Percentiles rank a stretch among this genome's conserved stretches.
phyloP scores from a whole-genome alignment of 2,329 filamentous ascomycete genomes.

The Claviceps pazoutovae region DNA sequence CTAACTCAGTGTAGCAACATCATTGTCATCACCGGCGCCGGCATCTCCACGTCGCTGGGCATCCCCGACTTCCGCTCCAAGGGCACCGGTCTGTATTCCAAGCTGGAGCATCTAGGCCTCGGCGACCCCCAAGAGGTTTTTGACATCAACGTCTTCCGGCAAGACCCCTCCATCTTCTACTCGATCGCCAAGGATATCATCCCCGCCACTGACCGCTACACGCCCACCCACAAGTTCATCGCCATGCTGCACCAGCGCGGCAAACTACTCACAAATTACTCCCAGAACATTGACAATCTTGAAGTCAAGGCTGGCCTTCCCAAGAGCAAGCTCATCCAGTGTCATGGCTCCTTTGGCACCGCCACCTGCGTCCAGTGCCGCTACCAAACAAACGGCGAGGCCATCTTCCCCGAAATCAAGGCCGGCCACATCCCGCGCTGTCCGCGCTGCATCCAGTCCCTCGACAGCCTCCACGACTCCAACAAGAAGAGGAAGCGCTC shows the following conservation, averaged over 20 bases:
- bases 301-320: slow-evolving; percentile 75
- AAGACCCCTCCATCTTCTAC: slow-evolving; percentile 85
- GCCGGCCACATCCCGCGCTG: slow-evolving; percentile 67
- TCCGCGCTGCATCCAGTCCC: slow-evolving; percentile 47
- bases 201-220: slow-evolving; percentile 64
- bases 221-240: slow-evolving; percentile 91
- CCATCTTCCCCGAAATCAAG: slow-evolving; percentile 67
- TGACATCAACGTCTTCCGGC: slow-evolving; percentile 72
- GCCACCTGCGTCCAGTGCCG: slow-evolving; percentile 78
- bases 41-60: slow-evolving; percentile 90
- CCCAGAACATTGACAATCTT: slow-evolving; percentile 96
- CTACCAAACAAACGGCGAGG: slow-evolving; percentile 57
- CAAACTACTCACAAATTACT: slow-evolving; percentile 92
- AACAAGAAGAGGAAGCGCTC: slow-evolving; percentile 30
- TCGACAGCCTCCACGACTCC: slow-evolving; percentile 20
- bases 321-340: slow-evolving; percentile 77
- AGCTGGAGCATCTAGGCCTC: slow-evolving; percentile 62
- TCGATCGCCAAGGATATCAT: slow-evolving; percentile 82
- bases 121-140: slow-evolving; percentile 91
- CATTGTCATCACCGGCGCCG: slow-evolving; percentile 85
- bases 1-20: slow-evolving; percentile 67
- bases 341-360: slow-evolving; percentile 89
- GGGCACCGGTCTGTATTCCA: slow-evolving; percentile 79
- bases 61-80: slow-evolving; percentile 96
- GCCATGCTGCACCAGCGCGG: slow-evolving; percentile 72